These are phyloP conservation scores for Oryza longistaminata DNA, from an alignment of 176 grass and related monocot species.

Conservation along the genomic window DNA sequence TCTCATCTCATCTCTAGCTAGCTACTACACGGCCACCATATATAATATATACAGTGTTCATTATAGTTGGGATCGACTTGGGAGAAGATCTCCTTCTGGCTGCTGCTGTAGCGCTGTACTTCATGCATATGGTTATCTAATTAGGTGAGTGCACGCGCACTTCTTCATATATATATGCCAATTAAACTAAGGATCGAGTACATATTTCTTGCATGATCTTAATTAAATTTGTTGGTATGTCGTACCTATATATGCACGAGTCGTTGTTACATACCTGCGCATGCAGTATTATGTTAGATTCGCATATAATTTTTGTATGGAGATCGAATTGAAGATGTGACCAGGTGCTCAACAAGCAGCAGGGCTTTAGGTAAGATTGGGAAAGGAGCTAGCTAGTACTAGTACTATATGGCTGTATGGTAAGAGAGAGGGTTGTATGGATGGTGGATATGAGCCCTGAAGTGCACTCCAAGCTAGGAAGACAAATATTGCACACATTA, in stretches of 20 bases:
- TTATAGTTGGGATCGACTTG: background rate
- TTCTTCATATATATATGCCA: background rate
- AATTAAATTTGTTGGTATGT: background rate
- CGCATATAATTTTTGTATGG: background rate
- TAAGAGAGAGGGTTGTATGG: slow-evolving; percentile 5
- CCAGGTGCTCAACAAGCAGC: background rate
- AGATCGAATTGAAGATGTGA: background rate
- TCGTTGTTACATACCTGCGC: background rate
- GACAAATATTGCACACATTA: slow-evolving; percentile 14
- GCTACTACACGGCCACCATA: background rate
- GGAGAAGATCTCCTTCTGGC: background rate
- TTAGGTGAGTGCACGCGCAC: background rate
- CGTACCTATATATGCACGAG: background rate
- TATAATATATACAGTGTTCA: background rate
- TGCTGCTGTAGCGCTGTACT: too few relatives aligned
- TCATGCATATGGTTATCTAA: background rate
- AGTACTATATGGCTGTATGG: background rate
- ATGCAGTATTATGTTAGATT: too few relatives aligned
- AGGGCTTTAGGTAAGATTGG: slow-evolving; percentile 30
- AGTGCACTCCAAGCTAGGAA: slow-evolving; percentile 99
- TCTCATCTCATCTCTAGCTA: too few relatives aligned
- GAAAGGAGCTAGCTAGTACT: background rate
- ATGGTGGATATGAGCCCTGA: slow-evolving; percentile 62
- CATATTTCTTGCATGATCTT: background rate
- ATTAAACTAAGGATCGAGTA: background rate